Evolutionary conservation across 345 rosid species (phyloP), one percentile per base, ranked within the genome.

Genomic region (Dipteronia sinensis): DNA sequence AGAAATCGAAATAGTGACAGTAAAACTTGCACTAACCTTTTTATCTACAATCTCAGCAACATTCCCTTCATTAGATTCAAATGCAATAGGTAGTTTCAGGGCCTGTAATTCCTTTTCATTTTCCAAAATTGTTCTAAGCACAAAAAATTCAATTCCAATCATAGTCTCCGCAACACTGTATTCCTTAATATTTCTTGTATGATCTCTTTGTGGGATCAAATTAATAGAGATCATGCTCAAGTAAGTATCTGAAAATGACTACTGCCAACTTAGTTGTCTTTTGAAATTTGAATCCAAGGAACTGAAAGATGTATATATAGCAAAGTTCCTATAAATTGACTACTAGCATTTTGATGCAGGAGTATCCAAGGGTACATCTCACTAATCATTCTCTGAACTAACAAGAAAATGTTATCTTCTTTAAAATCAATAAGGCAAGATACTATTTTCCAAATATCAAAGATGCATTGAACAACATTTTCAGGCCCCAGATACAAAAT

Each of bases 401-500:
- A 56, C 16, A 10, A 0, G 49, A 40, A 72, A 17, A 55, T 6
- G 19, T n/a, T 2, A 11, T 55, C 51, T 25, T 19, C 75, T 17
- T 6, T 6, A 6, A 53, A 19, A 29, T 56, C 65, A n/a, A 6
- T 1, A 12, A 20, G 5, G 51, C 31, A 31, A 6, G 38, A 5
- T 2, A 0, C 2, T 5, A 40, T 40, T 40, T 40, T 4, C 44
- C 31, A 0, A 38, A 53, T 42, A n/a, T 66, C 58, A 22, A 75
- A 29, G 15, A 78, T 42, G n/a, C 56, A 59, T 42, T 78, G 68
- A 16, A 78, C 67, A 55, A 78, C 72, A 58, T 67, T 2, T 29
- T 27, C 3, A 0, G 62, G 51, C 3, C 77, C 77, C 68, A 42
- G 31, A 7, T 10, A 3, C 46, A 61, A 7, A 70, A 69, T 62